Evolutionary conservation across 805 yeast genomes (phyloP), one percentile per base, ranked within the genome.

Genomic region (Pichia deserticola): DNA sequence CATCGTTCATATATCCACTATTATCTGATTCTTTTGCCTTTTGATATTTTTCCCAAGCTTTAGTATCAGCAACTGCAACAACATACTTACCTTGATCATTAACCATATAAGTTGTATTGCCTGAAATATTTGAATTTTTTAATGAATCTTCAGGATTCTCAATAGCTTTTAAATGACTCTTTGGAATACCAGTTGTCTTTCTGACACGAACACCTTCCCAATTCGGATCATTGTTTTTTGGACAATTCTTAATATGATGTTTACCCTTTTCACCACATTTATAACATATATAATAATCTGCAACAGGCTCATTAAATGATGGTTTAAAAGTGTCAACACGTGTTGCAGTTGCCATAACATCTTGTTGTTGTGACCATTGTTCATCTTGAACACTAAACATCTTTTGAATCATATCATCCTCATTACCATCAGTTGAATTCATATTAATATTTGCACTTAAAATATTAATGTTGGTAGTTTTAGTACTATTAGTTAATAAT

Each of bases 121-220:
- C 53, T 40, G 81, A 78, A 53, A 73, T 71, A 37, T 73, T 74
- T 5, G 73, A 72, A 58, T 74, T 60, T 77, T 75, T 48, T 68
- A 79, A 39, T 9, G 58, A 54, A 37, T 83, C 88, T 0, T 81
- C 76, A 30, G 92, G 92, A 62, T 86, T 86, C 15, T 86, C 87
- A 7, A 93, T 82, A 0, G 95, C 84, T 57, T 89, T 86, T 66
- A 93, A 78, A 66, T 89, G 89, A 35, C 95, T 84, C 66, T 84
- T 86, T 2, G 99, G 99, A 61, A 93, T 93, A 82, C 99, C 99
- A 0, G 98, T 93, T 0, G 97, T 90, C 58, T 95, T 78, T 59
- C 87, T 85, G 44, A 93, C 85, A 53, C 95, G 76, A 61, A 87
- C 88, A 20, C 96, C 96, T 62, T 92, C 98, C 76, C 89, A 89